Evolutionary conservation across 2,329 filamentous ascomycete species (phyloP).

Genomic region (Leptodontidium sp.): DNA sequence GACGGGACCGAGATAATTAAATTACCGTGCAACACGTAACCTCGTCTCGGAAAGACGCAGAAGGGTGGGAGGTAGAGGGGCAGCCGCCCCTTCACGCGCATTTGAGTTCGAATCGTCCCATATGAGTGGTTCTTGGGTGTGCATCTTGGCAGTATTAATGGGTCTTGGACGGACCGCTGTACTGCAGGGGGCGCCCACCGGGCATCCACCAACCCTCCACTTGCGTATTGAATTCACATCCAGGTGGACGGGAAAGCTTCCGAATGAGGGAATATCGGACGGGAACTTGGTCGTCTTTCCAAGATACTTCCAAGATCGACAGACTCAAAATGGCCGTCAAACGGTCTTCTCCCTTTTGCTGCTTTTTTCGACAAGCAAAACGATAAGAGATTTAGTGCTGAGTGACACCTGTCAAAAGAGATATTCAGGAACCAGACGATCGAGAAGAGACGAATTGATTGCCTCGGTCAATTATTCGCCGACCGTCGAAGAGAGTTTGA

Average conservation of each 20-base stretch:
- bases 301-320: slow-evolving; percentile 18
- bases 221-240: background rate
- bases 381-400: background rate
- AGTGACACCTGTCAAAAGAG: slow-evolving; percentile 3
- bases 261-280: background rate
- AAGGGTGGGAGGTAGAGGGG: background rate
- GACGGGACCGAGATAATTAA: slow-evolving; percentile 2
- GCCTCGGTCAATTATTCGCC: background rate
- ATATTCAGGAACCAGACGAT: slow-evolving; percentile 3
- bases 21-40: slow-evolving; percentile 10
- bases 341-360: background rate
- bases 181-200: background rate
- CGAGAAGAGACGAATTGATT: background rate
- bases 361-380: background rate
- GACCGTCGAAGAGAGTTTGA: background rate
- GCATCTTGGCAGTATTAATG: slow-evolving; percentile 11
- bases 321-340: background rate
- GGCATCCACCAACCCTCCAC: slow-evolving; percentile 11
- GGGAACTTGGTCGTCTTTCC: background rate
- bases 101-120: background rate
- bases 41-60: slow-evolving; percentile 11
- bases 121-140: slow-evolving; percentile 14
- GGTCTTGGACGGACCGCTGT: slow-evolving; percentile 16
- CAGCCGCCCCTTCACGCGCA: background rate
- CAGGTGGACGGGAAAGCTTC: slow-evolving; percentile 15